Percentiles rank a stretch among this genome's conserved stretches.
phyloP scores from a whole-genome alignment of 1,139 yeast species.

The Ogataea hybrid region DNA sequence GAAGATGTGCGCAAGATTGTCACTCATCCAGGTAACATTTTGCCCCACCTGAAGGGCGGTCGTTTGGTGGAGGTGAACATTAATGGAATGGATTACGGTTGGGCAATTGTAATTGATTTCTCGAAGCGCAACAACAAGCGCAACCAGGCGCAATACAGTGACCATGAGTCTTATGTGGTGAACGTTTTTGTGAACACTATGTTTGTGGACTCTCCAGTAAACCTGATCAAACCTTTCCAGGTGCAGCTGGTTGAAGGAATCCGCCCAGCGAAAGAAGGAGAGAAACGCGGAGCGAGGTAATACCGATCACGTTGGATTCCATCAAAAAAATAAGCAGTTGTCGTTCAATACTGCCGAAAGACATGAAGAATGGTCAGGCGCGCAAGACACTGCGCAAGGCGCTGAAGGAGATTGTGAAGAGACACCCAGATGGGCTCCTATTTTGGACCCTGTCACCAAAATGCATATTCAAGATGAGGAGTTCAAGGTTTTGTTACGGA shows the following conservation, averaged over 20 bases:
- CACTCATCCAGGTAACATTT: slow-evolving; percentile 87
- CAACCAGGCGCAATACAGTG: slow-evolving; percentile 54
- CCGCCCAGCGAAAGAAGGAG: slow-evolving; percentile 74
- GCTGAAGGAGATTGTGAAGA: slow-evolving; percentile 70
- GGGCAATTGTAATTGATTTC: slow-evolving; percentile 88
- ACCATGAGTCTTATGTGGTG: slow-evolving; percentile 86
- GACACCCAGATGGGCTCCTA: slow-evolving; percentile 86
- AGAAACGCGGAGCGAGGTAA: slow-evolving; percentile 71
- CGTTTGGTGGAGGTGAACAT: slow-evolving; percentile 71
- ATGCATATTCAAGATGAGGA: slow-evolving; percentile 84
- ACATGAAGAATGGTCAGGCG: slow-evolving; percentile 66
- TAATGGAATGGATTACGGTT: slow-evolving; percentile 67
- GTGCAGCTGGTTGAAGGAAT: slow-evolving; percentile 86
- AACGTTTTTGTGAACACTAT: slow-evolving; percentile 80
- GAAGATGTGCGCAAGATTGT: slow-evolving; percentile 80
- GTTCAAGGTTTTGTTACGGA: slow-evolving; percentile 65
- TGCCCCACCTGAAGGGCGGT: slow-evolving; percentile 87
- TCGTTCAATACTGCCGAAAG: slow-evolving; percentile 79
- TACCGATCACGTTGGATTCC: slow-evolving; percentile 81
- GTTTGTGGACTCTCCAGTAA: slow-evolving; percentile 74
- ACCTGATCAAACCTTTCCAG: slow-evolving; percentile 65
- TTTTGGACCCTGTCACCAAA: slow-evolving; percentile 83
- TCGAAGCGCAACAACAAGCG: slow-evolving; percentile 64
- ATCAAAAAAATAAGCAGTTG: slow-evolving; percentile 75
- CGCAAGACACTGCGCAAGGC: slow-evolving; percentile 75